phyloP scores from a whole-genome alignment of 495 filamentous ascomycete species.

The Penicillium paxilli region DNA sequence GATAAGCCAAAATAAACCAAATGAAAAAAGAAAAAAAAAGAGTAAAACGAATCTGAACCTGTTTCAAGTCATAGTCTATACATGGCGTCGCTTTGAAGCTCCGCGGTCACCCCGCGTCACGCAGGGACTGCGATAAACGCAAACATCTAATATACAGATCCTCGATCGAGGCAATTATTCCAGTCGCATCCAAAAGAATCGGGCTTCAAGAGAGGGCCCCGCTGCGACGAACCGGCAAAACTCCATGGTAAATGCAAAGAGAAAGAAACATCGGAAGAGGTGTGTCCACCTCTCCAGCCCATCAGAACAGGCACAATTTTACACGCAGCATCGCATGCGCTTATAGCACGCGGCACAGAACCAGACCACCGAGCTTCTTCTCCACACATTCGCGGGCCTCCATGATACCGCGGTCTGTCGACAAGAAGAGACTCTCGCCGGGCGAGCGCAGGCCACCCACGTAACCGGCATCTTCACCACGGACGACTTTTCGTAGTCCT shows the following conservation, averaged over 20 bases:
- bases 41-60: slow-evolving; percentile 15
- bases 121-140: slow-evolving; percentile 25
- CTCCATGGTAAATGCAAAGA: slow-evolving; percentile 46
- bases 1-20: background rate
- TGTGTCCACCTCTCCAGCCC: background rate
- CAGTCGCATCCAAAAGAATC: slow-evolving; percentile 35
- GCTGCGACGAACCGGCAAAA: slow-evolving; percentile 42
- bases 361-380: slow-evolving; percentile 79
- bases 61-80: slow-evolving; percentile 32
- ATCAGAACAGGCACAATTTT: background rate
- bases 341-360: slow-evolving; percentile 69
- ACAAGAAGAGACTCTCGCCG: slow-evolving; percentile 82
- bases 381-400: slow-evolving; percentile 86
- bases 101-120: slow-evolving; percentile 15
- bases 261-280: slow-evolving; percentile 8
- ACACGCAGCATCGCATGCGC: slow-evolving; percentile 6
- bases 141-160: slow-evolving; percentile 43
- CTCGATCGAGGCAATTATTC: slow-evolving; percentile 35
- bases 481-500: slow-evolving; percentile 60
- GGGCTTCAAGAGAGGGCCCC: slow-evolving; percentile 32
- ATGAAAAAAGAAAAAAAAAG: background rate
- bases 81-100: slow-evolving; percentile 19
- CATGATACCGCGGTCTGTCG: slow-evolving; percentile 76
- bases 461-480: slow-evolving; percentile 62
- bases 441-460: slow-evolving; percentile 72